Base-by-base conservation (phyloP, 495 filamentous ascomycete species). In the Pseudoneurospora amorphoporcata region DNA sequence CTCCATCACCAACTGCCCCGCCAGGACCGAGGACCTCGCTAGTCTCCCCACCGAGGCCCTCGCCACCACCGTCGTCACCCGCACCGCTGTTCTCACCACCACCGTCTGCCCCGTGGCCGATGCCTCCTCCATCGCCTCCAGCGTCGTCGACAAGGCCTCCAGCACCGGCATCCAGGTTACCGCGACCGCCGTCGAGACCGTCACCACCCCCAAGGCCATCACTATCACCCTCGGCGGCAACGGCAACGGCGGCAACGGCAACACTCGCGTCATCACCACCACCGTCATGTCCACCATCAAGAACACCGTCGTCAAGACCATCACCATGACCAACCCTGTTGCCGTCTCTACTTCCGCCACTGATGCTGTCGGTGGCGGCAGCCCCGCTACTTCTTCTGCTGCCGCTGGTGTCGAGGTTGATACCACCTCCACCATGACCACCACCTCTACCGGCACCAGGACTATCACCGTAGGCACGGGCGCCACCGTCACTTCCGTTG, bases 1-100 rank as follows among this genome's bases (percentile, higher is more conserved):
- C 9, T 88, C 85, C 16, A 84, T 91, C 65, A 90, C 87, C 41
- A 83, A 89, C 82, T 92, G 90, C 85, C 89, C 89, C 6, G 86
- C 80, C 68, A 77, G 79, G 73, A 78, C 82, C 41, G 80, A 78
- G 53, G 82, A 78, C 45, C 74, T 81, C 3, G 40, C 77, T 42
- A 69, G 68, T 40, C 72, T 82, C 38, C 80, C 80, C 12, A 58
- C 70, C 39, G 75, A 75, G 47, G 80, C 79, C 14, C 78, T 79
- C 42, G 47, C 73, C 40, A 80, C 83, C 17, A 79, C 81, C 37
- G 58, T 83, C 12, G 80, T 86, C 70, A 86, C 84, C 17, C 81
- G 84, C 77, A 81, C 82, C 68, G 75, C 84, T 43, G 77, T 84
- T 39, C 74, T 86, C 47, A 84, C 83, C 43, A 78, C 79, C 41